Conservation (phyloP, 345 rosid genomes). For the Gossypium herbaceum region DNA sequence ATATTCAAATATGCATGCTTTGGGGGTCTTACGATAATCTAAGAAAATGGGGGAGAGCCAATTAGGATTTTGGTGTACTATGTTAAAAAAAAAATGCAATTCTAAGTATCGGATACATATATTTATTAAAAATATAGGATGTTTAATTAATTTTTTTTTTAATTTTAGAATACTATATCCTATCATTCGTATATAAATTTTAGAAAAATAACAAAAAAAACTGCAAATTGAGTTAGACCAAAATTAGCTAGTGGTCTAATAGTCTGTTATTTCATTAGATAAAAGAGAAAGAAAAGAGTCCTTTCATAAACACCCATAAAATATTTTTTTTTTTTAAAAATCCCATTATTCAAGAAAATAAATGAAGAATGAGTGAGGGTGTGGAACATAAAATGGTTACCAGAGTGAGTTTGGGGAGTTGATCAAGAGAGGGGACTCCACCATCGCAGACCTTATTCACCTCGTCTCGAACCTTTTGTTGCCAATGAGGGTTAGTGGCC, state of each 20-base stretch:
- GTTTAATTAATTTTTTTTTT: too few relatives aligned
- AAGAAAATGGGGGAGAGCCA: neutral
- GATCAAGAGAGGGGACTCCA: slow-evolving; percentile 55
- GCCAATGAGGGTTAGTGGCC: slow-evolving; percentile 80
- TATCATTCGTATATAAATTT: too few relatives aligned
- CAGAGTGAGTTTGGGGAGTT: slow-evolving; percentile 66
- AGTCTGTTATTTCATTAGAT: neutral
- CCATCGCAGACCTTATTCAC: slow-evolving; percentile 62
- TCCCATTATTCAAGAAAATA: neutral
- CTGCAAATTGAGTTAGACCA: neutral
- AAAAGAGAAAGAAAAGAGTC: neutral
- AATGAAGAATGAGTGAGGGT: neutral
- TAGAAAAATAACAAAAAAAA: neutral
- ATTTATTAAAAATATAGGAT: too few relatives aligned
- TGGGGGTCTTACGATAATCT: neutral
- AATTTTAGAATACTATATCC: too few relatives aligned
- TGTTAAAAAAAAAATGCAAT: too few relatives aligned
- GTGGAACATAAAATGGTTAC: slow-evolving; percentile 31
- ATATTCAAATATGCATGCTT: neutral
- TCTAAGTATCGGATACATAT: too few relatives aligned
- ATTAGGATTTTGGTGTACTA: neutral
- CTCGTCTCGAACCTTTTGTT: slow-evolving; percentile 66
- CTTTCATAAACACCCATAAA: too few relatives aligned
- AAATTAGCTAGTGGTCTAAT: neutral
- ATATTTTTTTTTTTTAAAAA: too few relatives aligned